Evolutionary conservation across 1,284 basidiomycete genomes (phyloP), one percentile per base, ranked within the genome.

Genomic region (Tremellales sp.): DNA sequence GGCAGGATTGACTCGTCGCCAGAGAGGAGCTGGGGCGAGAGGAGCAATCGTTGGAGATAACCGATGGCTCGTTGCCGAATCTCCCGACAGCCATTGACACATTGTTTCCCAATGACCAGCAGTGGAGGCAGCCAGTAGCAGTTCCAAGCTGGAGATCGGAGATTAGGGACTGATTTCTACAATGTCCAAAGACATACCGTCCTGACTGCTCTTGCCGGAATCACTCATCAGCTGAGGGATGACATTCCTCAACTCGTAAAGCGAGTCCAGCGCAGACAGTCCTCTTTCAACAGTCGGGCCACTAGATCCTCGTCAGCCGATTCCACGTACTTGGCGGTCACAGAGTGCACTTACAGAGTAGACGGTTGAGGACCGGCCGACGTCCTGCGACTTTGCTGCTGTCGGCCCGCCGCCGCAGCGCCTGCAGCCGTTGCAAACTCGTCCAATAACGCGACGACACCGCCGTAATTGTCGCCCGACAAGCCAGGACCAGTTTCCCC

Each of bases 41-140:
- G 79, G 16, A 97, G 76, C 19, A 90, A 80, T 14, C 93, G 84
- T 66, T 97, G 93, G 8, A 98, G 77, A 61, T 91, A 83, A 10
- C 80, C 78, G 47, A 97, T 82, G 5, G 95, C 85, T 35, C 78
- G 78, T 60, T 93, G 87, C 5, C 94, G 84, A 43, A 97, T 81
- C 61, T 93, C 85, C 19, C 86, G 82, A 28, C 86, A 81, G 3
- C 85, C 82, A 61, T 91, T 95, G 36, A 85, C 81, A 43, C 87
- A 91, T 68, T 97, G 94, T 41, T 84, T 82, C 5, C 83, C 82
- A 35, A 97, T 79, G 1, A 86, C 83, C 0, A 80, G 75, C 13
- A 97, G 76, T 12, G 94, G 74, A 0, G 90, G 88, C 10, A 97
- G 77, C 72, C 84, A 86, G 57, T 86, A 83, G 48, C 83, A 79